Conservation (phyloP, 352 stramenopile genomes). For the Globisporangium okanoganense region DNA sequence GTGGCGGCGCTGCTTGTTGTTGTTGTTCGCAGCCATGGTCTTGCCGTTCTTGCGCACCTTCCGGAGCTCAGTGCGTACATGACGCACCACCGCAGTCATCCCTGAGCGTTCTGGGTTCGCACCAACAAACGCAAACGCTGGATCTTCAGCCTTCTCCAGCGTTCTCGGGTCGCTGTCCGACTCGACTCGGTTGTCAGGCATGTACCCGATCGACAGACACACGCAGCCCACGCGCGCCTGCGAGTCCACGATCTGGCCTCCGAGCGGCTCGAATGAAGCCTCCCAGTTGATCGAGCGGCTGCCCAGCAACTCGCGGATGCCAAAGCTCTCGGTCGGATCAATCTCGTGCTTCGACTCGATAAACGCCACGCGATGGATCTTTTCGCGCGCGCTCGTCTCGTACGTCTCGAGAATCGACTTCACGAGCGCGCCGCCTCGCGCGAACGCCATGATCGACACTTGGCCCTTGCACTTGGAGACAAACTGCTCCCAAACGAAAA, state of each 20-base stretch:
- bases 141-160: slow-evolving; percentile 76
- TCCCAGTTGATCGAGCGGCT: slow-evolving; percentile 89
- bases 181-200: slow-evolving; percentile 45
- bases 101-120: slow-evolving; percentile 71
- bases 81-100: slow-evolving; percentile 86
- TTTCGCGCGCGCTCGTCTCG: slow-evolving; percentile 67
- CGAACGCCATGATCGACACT: slow-evolving; percentile 83
- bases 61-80: slow-evolving; percentile 61
- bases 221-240: slow-evolving; percentile 84
- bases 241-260: slow-evolving; percentile 82
- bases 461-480: slow-evolving; percentile 78
- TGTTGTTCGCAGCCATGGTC: slow-evolving; percentile 17
- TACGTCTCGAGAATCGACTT: slow-evolving; percentile 84
- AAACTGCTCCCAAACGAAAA: slow-evolving; percentile 88
- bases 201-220: slow-evolving; percentile 81
- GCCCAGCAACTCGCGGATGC: slow-evolving; percentile 76
- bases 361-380: slow-evolving; percentile 78
- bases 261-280: slow-evolving; percentile 76
- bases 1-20: slow-evolving; percentile 43
- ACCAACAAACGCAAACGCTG: slow-evolving; percentile 77
- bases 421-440: slow-evolving; percentile 71
- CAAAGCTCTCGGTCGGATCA: slow-evolving; percentile 67
- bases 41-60: slow-evolving; percentile 29
- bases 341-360: slow-evolving; percentile 90
- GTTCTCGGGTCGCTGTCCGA: slow-evolving; percentile 65